Base-by-base conservation (phyloP, 345 rosid species). In the Eucalyptus caleyi region DNA sequence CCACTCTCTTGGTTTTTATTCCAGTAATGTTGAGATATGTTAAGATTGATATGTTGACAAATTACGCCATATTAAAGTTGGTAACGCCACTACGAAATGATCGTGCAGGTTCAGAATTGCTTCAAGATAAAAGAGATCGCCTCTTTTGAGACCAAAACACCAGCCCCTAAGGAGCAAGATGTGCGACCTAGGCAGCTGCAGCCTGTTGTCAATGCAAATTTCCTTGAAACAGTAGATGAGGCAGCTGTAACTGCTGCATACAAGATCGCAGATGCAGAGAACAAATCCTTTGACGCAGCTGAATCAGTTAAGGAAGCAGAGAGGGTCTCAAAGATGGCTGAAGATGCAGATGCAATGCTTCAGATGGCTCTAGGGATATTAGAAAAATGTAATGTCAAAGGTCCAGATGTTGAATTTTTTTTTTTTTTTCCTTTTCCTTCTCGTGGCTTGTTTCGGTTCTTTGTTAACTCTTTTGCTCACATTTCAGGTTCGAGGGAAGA, bases 191-290 rank as follows among this genome's bases (percentile, higher is more conserved):
- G 88, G 88, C 96, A 82, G 34, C 80, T 88, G 54, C 94, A 88
- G 50, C 82, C 50, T 59, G 47, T 86, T 82, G 88, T 42, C 53
- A 77, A 50, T 51, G 19, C 86, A 72, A 91, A 53, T 80, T 85
- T 92, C 47, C 90, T 87, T 49, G 94, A 92, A 83, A 92, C 93
- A 56, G 81, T 94, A 9, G 94, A 94, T 72, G 98, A 94, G 88
- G 97, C 96, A 88, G 96, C 98, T 44, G 40, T 62, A 4, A 91
- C 96, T 34, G 96, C 97, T 50, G 99, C 98, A 12, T 93, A 91
- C 91, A 94, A 93, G 90, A 88, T 96, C 34, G 97, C 95, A 2
- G 98, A 97, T 87, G 97, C 99, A 88, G 99, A 96, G 92, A 96
- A 95, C 87, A 96, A 94, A 90, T 92, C 96, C 21, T 92, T 91